A percentile compares a stretch with the other conserved stretches of the same genome.
These are phyloP conservation scores for Aspergillus aculeatus DNA, from an alignment of 2,329 filamentous ascomycete species.

Conservation along the genomic window DNA sequence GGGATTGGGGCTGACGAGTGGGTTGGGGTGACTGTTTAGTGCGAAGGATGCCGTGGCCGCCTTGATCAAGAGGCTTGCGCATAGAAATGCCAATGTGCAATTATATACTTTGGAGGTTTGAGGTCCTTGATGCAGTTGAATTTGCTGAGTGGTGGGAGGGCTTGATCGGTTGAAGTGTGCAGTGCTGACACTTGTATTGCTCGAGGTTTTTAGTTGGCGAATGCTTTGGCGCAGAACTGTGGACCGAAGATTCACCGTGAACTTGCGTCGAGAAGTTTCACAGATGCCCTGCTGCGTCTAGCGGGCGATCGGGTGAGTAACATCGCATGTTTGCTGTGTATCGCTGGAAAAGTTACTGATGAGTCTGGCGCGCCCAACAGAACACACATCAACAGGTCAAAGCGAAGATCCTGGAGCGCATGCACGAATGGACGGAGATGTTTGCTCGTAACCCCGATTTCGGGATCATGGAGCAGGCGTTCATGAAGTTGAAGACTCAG, in stretches of 20 bases:
- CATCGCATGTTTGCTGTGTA: neutral
- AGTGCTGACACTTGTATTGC: constrained; percentile 5
- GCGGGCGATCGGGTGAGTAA: constrained; percentile 71
- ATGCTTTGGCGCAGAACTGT: constrained; percentile 90
- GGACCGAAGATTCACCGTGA: constrained; percentile 84
- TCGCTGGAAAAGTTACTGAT: neutral
- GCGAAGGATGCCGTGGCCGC: constrained; percentile 84
- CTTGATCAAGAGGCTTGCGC: constrained; percentile 86
- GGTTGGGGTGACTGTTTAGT: constrained; percentile 30
- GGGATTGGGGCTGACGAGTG: constrained; percentile 15
- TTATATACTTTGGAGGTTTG: constrained; percentile 83
- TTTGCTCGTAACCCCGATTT: constrained; percentile 85
- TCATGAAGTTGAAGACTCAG: constrained; percentile 75
- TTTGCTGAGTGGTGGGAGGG: too few species aligned
- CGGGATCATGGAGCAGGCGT: constrained; percentile 96
- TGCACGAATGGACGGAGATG: constrained; percentile 96
- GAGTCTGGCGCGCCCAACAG: constrained; percentile 27
- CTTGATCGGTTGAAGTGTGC: neutral
- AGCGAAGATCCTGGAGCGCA: constrained; percentile 92
- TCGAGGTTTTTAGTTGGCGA: constrained; percentile 63
- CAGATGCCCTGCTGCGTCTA: constrained; percentile 85
- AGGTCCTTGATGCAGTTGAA: neutral
- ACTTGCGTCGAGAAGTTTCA: constrained; percentile 86
- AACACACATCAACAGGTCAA: constrained; percentile 97
- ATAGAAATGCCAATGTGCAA: constrained; percentile 94